Evolutionary conservation across 352 stramenopile species (phyloP), one percentile per base, ranked within the genome.

Genomic region (Phytophthora lateralis): DNA sequence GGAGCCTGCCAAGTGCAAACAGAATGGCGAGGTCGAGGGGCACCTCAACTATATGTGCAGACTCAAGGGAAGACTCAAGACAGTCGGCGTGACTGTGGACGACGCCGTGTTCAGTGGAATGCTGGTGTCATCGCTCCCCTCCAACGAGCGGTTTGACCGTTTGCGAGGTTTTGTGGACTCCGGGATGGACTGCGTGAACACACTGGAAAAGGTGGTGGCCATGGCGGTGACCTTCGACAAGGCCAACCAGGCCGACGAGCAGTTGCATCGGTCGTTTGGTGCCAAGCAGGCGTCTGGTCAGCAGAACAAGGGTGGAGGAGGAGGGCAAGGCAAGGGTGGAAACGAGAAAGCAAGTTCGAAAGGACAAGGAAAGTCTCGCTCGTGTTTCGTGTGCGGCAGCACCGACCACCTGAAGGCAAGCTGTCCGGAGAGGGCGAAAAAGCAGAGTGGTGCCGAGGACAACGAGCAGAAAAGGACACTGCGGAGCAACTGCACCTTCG

Each of bases 21-120:
- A 29, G 26, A 29, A 34, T 26, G 34, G 37, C 11, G 30, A 55
- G 1, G 27, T 51, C 7, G 45, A 63, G n/a, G n/a, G 55, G 24
- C 37, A 63, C n/a, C 26, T 55, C 0, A 63, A 55, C 44, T 55
- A 48, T 44, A 55, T 63, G 55, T 55, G 34, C 18, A n/a, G n/a
- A n/a, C n/a, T n/a, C n/a, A n/a, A n/a, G n/a, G n/a, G n/a, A n/a
- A 34, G 44, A 38, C 45, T 50, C 12, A 55, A 49, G 27, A 50
- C 55, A 3, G n/a, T 50, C 29, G 45, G 55, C 12, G 55, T 55
- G 55, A 52, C 27, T 12, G 9, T 60, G 6, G 42, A 60, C n/a
- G 41, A 46, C 14, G 21, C 41, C 3, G 42, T 60, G 5, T 60
- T 60, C 52, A 52, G 12, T 17, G 52, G 52, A 30, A 52, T 60